Percentiles rank a stretch among this genome's conserved stretches.
These are phyloP conservation scores for Letharia lupina DNA, from an alignment of 495 filamentous ascomycete species.

Conservation along the genomic window DNA sequence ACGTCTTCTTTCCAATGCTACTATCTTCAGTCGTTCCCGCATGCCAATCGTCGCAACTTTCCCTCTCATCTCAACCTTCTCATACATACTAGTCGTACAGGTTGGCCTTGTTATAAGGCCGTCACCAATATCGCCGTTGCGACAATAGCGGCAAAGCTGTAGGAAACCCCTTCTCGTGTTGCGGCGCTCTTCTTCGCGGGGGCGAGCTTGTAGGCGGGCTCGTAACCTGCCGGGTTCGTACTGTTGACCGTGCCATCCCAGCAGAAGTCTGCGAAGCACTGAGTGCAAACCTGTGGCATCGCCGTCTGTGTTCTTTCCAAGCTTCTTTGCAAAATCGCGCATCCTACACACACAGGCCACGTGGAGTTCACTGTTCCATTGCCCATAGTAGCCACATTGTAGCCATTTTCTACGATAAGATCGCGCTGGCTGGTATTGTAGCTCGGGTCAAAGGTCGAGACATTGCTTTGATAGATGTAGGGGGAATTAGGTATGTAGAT, in stretches of 20 bases:
- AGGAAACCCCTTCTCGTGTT: slow-evolving; percentile 19
- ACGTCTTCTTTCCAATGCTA: neutral
- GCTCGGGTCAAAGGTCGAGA: slow-evolving; percentile 57
- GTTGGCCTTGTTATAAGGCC: neutral
- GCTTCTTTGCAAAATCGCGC: slow-evolving; percentile 73
- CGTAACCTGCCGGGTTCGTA: slow-evolving; percentile 29
- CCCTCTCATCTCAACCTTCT: neutral
- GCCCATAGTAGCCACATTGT: slow-evolving; percentile 68
- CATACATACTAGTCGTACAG: neutral
- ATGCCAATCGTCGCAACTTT: neutral
- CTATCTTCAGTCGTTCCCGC: neutral
- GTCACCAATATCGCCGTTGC: slow-evolving; percentile 20
- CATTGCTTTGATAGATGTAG: slow-evolving; percentile 63
- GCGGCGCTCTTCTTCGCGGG: slow-evolving; percentile 19
- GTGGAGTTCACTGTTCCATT: slow-evolving; percentile 63
- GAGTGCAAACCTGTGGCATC: slow-evolving; percentile 57
- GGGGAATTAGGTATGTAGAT: slow-evolving; percentile 89
- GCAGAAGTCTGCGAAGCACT: slow-evolving; percentile 77
- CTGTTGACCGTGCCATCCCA: slow-evolving; percentile 67
- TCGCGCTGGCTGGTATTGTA: slow-evolving; percentile 61
- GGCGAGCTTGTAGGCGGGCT: slow-evolving; percentile 27
- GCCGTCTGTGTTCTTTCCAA: slow-evolving; percentile 56
- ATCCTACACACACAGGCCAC: slow-evolving; percentile 78
- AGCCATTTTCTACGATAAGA: slow-evolving; percentile 74
- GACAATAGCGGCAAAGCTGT: slow-evolving; percentile 24